These are phyloP conservation scores for Phyllosticta citribraziliensis DNA, from an alignment of 2,329 filamentous ascomycete genomes.

Conservation along the genomic window DNA sequence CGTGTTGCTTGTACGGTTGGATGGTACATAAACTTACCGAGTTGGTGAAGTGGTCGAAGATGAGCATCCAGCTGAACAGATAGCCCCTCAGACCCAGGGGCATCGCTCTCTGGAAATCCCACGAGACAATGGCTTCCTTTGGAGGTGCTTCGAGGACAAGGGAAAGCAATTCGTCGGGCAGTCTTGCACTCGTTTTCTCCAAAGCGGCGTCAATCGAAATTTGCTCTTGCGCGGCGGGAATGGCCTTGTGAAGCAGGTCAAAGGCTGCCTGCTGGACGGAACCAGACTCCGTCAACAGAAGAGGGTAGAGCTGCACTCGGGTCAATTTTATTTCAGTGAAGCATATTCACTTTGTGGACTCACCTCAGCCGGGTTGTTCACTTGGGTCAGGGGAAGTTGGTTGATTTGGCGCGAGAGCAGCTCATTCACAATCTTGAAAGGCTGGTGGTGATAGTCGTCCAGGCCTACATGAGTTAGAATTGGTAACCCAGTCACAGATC, in stretches of 20 bases:
- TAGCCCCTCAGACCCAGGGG: constrained; percentile 67
- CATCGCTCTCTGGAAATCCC: constrained; percentile 54
- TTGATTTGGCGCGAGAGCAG: constrained; percentile 61
- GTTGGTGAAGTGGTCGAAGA: constrained; percentile 75
- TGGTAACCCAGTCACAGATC: background rate
- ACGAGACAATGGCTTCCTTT: constrained; percentile 55
- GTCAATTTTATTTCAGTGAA: background rate
- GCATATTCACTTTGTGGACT: background rate
- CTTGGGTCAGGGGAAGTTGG: constrained; percentile 50
- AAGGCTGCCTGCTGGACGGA: constrained; percentile 74
- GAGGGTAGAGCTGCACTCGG: constrained; percentile 48
- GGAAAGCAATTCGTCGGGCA: constrained; percentile 79
- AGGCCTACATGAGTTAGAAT: constrained; percentile 27
- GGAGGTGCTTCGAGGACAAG: constrained; percentile 71
- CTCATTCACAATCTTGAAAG: constrained; percentile 64
- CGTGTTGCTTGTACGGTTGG: background rate
- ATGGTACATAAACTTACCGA: constrained; percentile 37
- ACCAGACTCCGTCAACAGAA: constrained; percentile 66
- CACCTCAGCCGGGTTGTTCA: constrained; percentile 52
- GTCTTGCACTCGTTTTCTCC: constrained; percentile 59
- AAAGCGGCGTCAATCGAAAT: constrained; percentile 67
- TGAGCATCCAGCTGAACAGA: constrained; percentile 76
- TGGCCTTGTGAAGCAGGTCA: constrained; percentile 65
- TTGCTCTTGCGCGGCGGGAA: constrained; percentile 70
- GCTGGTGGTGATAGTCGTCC: constrained; percentile 49